A percentile compares a stretch with the other conserved stretches of the same genome.
Evolutionary conservation across 257 asterid genomes (phyloP).

Genomic region (Solanum microdontum): DNA sequence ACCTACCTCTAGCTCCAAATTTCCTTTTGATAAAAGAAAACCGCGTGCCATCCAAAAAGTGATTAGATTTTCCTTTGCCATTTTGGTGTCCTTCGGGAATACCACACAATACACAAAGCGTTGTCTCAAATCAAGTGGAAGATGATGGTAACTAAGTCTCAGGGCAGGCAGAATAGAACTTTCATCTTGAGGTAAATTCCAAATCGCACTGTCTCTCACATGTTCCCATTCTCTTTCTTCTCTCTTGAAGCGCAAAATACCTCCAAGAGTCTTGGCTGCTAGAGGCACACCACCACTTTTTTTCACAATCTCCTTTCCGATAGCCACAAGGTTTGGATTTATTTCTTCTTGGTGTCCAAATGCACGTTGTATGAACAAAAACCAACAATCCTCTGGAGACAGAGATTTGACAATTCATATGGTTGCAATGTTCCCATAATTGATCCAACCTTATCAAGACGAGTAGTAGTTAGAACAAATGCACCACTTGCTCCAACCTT

Average conservation of each 20-base stretch:
- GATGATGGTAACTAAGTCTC: background rate
- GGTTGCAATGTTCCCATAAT: too few relatives aligned
- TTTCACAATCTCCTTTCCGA: too few relatives aligned
- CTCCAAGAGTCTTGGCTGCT: constrained; percentile 18
- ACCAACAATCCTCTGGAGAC: too few relatives aligned
- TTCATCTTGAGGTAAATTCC: constrained; percentile 11
- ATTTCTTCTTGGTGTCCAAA: too few relatives aligned
- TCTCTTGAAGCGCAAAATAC: constrained; percentile 8
- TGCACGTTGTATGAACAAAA: too few relatives aligned
- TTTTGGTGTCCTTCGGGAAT: background rate
- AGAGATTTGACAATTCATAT: too few relatives aligned
- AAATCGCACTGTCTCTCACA: constrained; percentile 9
- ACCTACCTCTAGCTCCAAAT: background rate
- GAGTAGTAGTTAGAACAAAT: background rate
- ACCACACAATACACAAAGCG: constrained; percentile 16
- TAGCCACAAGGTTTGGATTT: too few relatives aligned
- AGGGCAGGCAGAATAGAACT: background rate
- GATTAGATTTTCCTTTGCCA: constrained; percentile 1
- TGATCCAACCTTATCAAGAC: background rate
- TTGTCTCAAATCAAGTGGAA: constrained; percentile 2
- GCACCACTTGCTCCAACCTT: constrained; percentile 12
- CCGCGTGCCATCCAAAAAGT: constrained; percentile 19
- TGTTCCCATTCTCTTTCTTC: constrained; percentile 8
- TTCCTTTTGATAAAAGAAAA: background rate
- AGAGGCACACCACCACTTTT: constrained; percentile 12